Base-by-base conservation (phyloP, 805 yeast genomes). In the Limtongia smithiae region DNA sequence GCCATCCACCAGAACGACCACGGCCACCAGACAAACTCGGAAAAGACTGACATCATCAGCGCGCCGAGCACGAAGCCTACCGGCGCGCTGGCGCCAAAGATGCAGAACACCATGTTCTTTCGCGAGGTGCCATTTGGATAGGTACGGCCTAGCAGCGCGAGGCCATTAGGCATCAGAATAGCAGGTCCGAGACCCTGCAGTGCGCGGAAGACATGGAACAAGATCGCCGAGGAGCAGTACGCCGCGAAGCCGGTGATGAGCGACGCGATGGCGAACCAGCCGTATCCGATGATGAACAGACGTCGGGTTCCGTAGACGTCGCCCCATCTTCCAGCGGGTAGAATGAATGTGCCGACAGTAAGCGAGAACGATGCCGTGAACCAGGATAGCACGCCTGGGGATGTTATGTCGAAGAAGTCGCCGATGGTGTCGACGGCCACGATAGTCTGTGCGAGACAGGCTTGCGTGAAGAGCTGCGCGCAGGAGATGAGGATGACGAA, bases 301-400 rank as follows among this genome's bases (percentile, higher is more conserved):
- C 62, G 67, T 50, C 79, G 80, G 46, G 82, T 69, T 0, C 93
- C 93, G 57, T 77, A 79, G 9, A 83, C 68, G 60, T 85, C 94
- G 30, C 94, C 93, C 39, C 83, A 61, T 42, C 81, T 72, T 6
- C 93, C 93, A 32, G 83, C 75, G 4, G 81, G 69, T 31, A 85
- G 64, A 43, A 85, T 83, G 54, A 84, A 79, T 0, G 91, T 82
- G 11, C 91, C 91, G 4, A 83, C 78, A 0, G 87, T 79, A 46
- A 85, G 66, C 0, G 87, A 80, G 62, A 78, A 83, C 0, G 86
- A 76, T 1, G 89, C 88, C 72, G 80, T 74, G 61, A 80, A 78
- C 93, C 94, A 82, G 3, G 71, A 58, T 44, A 72, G 65, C 42
- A 70, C 65, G 7, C 69, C 72, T 14, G 62, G 59, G 9, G 65